These are phyloP conservation scores for Amborella trichopoda DNA, from an alignment of 164 flowering plant species.

Conservation along the genomic window DNA sequence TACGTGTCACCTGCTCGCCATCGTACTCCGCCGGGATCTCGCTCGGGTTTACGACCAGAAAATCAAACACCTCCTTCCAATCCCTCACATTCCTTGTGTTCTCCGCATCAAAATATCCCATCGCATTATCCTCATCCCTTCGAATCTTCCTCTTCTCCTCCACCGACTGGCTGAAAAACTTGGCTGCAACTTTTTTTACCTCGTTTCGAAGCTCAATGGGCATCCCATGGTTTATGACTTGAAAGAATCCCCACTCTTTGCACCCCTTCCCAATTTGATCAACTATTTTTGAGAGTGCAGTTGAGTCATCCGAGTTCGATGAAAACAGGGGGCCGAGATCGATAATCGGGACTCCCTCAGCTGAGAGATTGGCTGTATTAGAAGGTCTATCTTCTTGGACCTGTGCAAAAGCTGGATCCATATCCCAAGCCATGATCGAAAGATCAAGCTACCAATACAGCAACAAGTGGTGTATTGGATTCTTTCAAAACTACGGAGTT, in stretches of 20 bases:
- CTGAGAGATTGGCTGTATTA: no score
- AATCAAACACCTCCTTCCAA: conserved; percentile 73
- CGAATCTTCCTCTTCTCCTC: conserved; percentile 50
- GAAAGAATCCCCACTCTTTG: conserved; percentile 62
- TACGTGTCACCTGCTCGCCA: neutral
- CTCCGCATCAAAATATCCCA: conserved; percentile 53
- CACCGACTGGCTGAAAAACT: conserved; percentile 28
- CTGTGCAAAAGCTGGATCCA: no score
- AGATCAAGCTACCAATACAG: no score
- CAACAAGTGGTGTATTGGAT: no score
- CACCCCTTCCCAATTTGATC: no score
- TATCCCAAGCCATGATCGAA: no score
- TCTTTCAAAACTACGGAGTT: no score
- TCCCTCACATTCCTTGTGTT: conserved; percentile 63
- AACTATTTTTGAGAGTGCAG: no score
- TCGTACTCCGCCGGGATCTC: conserved; percentile 20
- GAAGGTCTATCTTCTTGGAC: no score
- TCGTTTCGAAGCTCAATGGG: conserved; percentile 15
- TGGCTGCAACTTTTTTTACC: conserved; percentile 17
- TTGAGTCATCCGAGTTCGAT: no score
- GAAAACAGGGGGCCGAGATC: no score
- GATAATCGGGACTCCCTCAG: no score
- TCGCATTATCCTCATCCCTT: conserved; percentile 27
- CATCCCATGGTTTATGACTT: conserved; percentile 60
- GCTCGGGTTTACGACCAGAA: conserved; percentile 16